phyloP scores from a whole-genome alignment of 2,329 filamentous ascomycete genomes.

The Trichoderma lentiforme region DNA sequence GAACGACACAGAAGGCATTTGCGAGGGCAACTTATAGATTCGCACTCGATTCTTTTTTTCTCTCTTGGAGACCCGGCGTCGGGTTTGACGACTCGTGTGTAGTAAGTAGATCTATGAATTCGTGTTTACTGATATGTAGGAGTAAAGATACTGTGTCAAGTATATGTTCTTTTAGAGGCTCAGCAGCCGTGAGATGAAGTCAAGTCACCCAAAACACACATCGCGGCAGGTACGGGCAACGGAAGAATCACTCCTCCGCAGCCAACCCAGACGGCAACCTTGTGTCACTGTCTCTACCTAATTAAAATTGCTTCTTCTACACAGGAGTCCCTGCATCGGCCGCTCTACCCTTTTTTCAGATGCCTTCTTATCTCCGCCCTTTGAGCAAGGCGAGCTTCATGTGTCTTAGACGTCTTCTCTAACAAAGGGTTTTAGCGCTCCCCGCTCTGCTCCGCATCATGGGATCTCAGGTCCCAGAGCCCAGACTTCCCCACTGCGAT shows the following conservation, averaged over 20 bases:
- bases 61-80: background rate
- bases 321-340: background rate
- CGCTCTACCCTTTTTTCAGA: background rate
- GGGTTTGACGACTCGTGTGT: background rate
- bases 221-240: background rate
- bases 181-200: background rate
- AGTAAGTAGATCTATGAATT: background rate
- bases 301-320: background rate
- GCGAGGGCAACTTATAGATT: background rate
- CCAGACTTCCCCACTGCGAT: constrained; percentile 1
- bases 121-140: background rate
- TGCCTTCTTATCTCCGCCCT: background rate
- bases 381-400: background rate
- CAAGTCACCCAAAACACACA: background rate
- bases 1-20: background rate
- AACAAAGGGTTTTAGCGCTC: background rate
- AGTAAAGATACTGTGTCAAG: background rate
- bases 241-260: background rate
- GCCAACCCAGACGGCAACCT: background rate
- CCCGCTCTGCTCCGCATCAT: constrained; percentile 6
- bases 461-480: constrained; percentile 6
- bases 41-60: background rate
- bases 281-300: background rate
- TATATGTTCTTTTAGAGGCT: background rate
- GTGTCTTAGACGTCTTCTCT: background rate